Conservation (phyloP, 805 yeast species). For the Cyberlindnera saturnus region DNA sequence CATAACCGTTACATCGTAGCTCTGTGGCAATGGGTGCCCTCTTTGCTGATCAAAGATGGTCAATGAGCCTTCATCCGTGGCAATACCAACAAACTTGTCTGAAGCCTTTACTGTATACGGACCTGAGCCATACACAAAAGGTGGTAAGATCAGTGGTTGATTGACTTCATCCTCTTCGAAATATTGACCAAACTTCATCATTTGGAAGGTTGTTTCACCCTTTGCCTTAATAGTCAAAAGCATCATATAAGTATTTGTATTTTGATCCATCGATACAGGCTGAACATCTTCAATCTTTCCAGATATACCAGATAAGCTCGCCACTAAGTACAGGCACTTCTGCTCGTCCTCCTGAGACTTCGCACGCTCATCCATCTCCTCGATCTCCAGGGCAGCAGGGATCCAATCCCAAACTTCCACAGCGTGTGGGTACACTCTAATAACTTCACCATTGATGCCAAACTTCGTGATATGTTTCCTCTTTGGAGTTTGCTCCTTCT, state of each 20-base stretch:
- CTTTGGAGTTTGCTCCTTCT: neutral
- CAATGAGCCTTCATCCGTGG: conserved; percentile 25
- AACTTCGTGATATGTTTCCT: conserved; percentile 21
- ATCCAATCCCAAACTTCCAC: conserved; percentile 38
- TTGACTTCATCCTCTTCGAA: conserved; percentile 7
- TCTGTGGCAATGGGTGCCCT: conserved; percentile 14
- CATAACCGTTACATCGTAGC: conserved; percentile 13
- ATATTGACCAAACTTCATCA: conserved; percentile 20
- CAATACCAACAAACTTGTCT: conserved; percentile 19
- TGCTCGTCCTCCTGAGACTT: conserved; percentile 14
- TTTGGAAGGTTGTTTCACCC: conserved; percentile 8
- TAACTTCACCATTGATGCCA: conserved; percentile 34
- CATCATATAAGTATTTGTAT: conserved; percentile 18
- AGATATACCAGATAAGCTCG: conserved; percentile 11
- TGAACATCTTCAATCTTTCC: conserved; percentile 18
- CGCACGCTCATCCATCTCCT: conserved; percentile 5
- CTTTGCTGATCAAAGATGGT: conserved; percentile 18
- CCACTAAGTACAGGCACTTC: conserved; percentile 23
- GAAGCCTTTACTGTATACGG: conserved; percentile 22
- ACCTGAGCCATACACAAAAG: conserved; percentile 18
- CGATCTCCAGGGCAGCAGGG: conserved; percentile 19
- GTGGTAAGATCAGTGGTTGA: conserved; percentile 21
- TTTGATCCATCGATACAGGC: conserved; percentile 23
- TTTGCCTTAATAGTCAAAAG: conserved; percentile 4
- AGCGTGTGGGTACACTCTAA: conserved; percentile 22